A percentile compares a stretch with the other conserved stretches of the same genome.
Evolutionary conservation across 192 early-diverging fungal species (phyloP).

Genomic region (Spizellomyces sp.): DNA sequence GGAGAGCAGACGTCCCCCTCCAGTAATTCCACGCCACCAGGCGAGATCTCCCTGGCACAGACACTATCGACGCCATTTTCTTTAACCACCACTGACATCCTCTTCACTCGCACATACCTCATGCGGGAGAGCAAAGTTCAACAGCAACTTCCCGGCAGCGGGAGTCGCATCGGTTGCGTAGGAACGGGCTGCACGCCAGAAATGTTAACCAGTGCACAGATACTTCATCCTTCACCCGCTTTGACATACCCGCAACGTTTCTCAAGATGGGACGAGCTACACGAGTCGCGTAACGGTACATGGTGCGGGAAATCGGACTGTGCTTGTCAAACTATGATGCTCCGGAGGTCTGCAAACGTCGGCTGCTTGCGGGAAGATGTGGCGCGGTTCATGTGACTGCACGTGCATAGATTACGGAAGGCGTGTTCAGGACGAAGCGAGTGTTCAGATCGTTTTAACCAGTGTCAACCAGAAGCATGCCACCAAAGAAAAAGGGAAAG

Average conservation of each 20-base stretch:
- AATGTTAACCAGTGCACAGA: not conserved
- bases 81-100: not conserved
- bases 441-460: too few relatives aligned
- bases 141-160: slow-evolving; percentile 69
- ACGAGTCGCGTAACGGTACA: slow-evolving; percentile 26
- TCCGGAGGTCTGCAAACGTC: not conserved
- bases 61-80: slow-evolving; percentile 4
- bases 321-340: too few relatives aligned
- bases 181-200: slow-evolving; percentile 50
- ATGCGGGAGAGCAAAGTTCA: slow-evolving; percentile 92
- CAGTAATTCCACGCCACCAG: not conserved
- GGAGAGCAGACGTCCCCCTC: not conserved
- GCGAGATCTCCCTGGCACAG: not conserved
- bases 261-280: slow-evolving; percentile 8
- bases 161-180: slow-evolving; percentile 82
- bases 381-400: not conserved
- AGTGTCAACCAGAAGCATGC: slow-evolving; percentile 4
- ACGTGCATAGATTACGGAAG: not conserved
- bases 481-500: slow-evolving; percentile 30
- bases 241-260: slow-evolving; percentile 3
- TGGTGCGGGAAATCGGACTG: not conserved
- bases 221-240: not conserved
- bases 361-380: slow-evolving; percentile 1
- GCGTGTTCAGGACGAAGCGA: too few relatives aligned
- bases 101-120: slow-evolving; percentile 52